These are phyloP conservation scores for Parietaria judaica DNA, from an alignment of 306 rosid species.

Conservation along the genomic window DNA sequence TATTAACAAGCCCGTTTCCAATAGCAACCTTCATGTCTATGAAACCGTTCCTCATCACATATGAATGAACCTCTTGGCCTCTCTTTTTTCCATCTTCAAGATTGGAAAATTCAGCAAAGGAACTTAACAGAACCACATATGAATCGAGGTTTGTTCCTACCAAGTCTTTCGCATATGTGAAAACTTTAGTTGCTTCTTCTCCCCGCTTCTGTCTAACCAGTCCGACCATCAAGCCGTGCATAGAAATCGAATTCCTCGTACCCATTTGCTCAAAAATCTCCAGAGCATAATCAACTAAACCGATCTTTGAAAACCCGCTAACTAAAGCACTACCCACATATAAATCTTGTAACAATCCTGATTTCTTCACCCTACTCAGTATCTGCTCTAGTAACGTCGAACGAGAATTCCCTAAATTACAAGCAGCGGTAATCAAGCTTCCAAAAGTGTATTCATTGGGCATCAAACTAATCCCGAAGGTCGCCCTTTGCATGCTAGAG, in stretches of 20 bases:
- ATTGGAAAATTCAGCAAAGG: constrained; percentile 52
- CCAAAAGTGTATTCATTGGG: constrained; percentile 80
- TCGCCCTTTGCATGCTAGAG: constrained; percentile 51
- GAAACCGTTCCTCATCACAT: constrained; percentile 35
- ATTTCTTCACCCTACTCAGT: constrained; percentile 47
- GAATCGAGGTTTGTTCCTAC: constrained; percentile 57
- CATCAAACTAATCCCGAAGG: constrained; percentile 21
- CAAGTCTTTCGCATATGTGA: constrained; percentile 49
- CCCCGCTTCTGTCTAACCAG: constrained; percentile 68
- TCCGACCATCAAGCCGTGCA: constrained; percentile 90
- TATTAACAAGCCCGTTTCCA: constrained; percentile 75
- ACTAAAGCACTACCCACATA: constrained; percentile 87
- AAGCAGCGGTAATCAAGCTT: constrained; percentile 61
- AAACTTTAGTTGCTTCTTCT: constrained; percentile 68
- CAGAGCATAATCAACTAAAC: constrained; percentile 45
- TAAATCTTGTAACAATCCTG: constrained; percentile 51
- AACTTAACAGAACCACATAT: constrained; percentile 57
- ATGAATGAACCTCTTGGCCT: constrained; percentile 74
- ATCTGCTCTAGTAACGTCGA: constrained; percentile 56
- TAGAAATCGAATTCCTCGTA: constrained; percentile 60
- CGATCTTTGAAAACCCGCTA: constrained; percentile 66
- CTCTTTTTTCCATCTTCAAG: constrained; percentile 54
- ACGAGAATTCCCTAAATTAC: constrained; percentile 38
- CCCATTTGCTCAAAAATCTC: constrained; percentile 57
- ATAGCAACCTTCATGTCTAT: constrained; percentile 31